Conservation (phyloP, 768 basidiomycete species). For the Suillus discolor region DNA sequence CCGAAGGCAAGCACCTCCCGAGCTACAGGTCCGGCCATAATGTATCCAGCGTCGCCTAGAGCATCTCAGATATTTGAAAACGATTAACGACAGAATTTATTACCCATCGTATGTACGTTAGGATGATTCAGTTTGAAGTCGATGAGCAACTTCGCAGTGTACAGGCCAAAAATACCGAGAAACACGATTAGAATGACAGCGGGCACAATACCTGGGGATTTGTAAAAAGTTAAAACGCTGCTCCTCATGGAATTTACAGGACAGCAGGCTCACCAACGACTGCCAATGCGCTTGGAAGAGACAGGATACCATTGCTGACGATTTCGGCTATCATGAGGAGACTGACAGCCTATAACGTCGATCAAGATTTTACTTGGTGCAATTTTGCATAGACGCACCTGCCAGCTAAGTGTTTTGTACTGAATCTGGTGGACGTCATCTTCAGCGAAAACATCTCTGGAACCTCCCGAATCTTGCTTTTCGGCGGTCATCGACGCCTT, state of each 20-base stretch:
- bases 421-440: slow-evolving; percentile 47
- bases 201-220: slow-evolving; percentile 46
- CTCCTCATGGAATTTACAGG: not conserved
- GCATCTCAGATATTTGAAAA: not conserved
- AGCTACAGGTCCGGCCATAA: slow-evolving; percentile 49
- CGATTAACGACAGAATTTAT: not conserved
- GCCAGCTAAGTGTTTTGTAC: slow-evolving; percentile 57
- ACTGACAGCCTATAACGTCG: slow-evolving; percentile 41
- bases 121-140: slow-evolving; percentile 62
- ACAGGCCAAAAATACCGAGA: slow-evolving; percentile 51
- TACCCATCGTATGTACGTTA: slow-evolving; percentile 56
- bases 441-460: slow-evolving; percentile 46
- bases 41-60: slow-evolving; percentile 52
- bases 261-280: slow-evolving; percentile 42
- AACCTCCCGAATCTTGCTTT: slow-evolving; percentile 4
- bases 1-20: slow-evolving; percentile 48
- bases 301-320: slow-evolving; percentile 58
- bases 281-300: slow-evolving; percentile 53
- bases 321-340: slow-evolving; percentile 61
- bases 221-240: not conserved
- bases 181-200: slow-evolving; percentile 56
- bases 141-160: slow-evolving; percentile 53
- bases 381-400: slow-evolving; percentile 30
- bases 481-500: not conserved
- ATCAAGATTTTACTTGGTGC: not conserved